Evolutionary conservation across 768 basidiomycete species (phyloP), one percentile per base, ranked within the genome.

Genomic region (Suillus paluster): DNA sequence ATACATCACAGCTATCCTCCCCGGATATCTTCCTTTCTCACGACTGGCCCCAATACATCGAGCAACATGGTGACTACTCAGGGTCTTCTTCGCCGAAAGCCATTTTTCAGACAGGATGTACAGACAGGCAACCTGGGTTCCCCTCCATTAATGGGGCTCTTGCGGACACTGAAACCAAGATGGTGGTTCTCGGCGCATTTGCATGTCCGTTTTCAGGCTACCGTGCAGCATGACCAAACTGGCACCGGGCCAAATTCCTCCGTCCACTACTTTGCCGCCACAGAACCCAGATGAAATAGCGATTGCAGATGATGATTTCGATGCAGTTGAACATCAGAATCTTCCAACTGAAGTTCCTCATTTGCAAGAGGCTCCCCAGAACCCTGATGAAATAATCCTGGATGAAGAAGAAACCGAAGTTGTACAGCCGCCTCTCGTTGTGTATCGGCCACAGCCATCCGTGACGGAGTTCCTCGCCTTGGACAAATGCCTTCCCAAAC

Each of bases 171-270:
- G 36, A 81, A 85, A 68, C 96, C 96, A 0, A 68, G 81, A 50
- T 90, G 93, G 86, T 99, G 96, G 97, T 97, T 97, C 73, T 76
- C 93, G 4, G 96, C 95, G 0, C 97, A 98, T 75, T 69, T 98
- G 55, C 97, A 98, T 70, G 87, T 89, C 53, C 88, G 90, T 56
- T 98, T 91, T 68, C 89, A 94, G 62, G 96, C 94, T 3, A 73
- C 77, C 0, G 84, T 90, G 9, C 66, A 72, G 4, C 88, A 91
- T 44, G 67, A 61, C 7, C 58, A 66, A 66, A 17, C 41, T 3
- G 70, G 66, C n/a, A 41, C 5, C 46, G 38, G 52, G n/a, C 54
- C 64, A 34, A 64, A 52, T 17, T 54, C n/a, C 44, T 56, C 19
- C 6, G 0, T 36, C 10, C 3, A 25, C 52, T 34, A 57, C 44